Conservation (phyloP, 2,329 filamentous ascomycete species). For the Paecilomyces niveus region DNA sequence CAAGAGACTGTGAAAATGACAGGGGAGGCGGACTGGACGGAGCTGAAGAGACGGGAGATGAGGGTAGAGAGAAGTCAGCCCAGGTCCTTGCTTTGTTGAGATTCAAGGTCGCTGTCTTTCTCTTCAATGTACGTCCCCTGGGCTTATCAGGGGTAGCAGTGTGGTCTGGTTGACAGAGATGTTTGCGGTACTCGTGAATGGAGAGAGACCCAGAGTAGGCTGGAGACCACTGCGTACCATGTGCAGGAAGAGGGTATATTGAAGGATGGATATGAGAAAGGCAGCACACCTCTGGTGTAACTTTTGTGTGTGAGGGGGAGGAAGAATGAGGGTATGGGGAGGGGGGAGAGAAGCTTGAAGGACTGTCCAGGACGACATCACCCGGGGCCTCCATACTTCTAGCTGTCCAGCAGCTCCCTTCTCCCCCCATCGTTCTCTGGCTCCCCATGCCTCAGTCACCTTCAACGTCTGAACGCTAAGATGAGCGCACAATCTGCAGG, state of each 20-base stretch:
- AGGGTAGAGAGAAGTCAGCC: constrained; percentile 12
- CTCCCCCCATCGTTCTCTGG: not conserved
- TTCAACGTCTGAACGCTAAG: not conserved
- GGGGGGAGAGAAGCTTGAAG: not conserved
- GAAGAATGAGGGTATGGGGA: not conserved
- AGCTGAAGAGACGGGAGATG: constrained; percentile 20
- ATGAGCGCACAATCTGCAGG: not conserved
- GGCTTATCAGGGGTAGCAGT: constrained; percentile 10
- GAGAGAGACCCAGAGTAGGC: constrained; percentile 16
- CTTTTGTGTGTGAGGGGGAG: not conserved
- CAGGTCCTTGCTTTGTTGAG: constrained; percentile 16
- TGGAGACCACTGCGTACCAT: not conserved
- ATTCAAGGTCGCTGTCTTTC: constrained; percentile 26
- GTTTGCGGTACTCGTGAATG: constrained; percentile 30
- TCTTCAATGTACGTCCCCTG: constrained; percentile 22
- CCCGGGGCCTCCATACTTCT: not conserved
- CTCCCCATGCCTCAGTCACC: not conserved
- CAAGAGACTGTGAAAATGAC: constrained; percentile 28
- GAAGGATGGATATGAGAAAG: not conserved
- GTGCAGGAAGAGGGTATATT: not conserved
- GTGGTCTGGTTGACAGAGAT: constrained; percentile 19
- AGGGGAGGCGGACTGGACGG: constrained; percentile 30
- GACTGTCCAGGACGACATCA: not conserved
- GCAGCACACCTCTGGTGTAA: not conserved
- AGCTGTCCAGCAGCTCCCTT: not conserved